A percentile compares a stretch with the other conserved stretches of the same genome.
These are phyloP conservation scores for Rubia peregrina DNA, from an alignment of 305 asterid species.

Conservation along the genomic window DNA sequence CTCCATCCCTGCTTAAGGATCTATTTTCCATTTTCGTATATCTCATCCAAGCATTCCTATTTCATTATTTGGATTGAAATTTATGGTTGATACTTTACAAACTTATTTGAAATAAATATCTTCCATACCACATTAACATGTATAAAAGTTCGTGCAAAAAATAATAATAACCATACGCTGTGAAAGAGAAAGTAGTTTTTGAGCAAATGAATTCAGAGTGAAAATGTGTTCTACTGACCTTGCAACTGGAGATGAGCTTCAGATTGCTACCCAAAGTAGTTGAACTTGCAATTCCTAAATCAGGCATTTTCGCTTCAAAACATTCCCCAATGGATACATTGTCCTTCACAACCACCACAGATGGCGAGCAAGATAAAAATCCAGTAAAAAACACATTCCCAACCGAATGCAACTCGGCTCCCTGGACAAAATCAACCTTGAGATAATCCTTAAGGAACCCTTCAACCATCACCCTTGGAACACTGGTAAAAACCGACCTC, in stretches of 20 bases:
- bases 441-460: constrained; percentile 62
- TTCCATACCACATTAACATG: too few species aligned
- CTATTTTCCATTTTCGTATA: too few species aligned
- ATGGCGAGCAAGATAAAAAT: constrained; percentile 18
- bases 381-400: constrained; percentile 53
- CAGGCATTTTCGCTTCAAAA: constrained; percentile 48
- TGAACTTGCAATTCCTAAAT: constrained; percentile 56
- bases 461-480: constrained; percentile 88
- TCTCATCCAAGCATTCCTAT: too few species aligned
- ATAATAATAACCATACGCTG: too few species aligned
- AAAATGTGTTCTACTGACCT: constrained; percentile 32
- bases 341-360: constrained; percentile 51
- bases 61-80: too few species aligned
- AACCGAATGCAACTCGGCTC: constrained; percentile 50
- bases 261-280: constrained; percentile 30
- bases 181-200: too few species aligned
- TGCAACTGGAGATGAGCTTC: constrained; percentile 54
- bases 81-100: too few species aligned
- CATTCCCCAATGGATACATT: constrained; percentile 43
- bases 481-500: constrained; percentile 42
- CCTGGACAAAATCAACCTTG: constrained; percentile 44
- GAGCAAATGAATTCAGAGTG: not conserved
- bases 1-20: too few species aligned
- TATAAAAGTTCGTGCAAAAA: too few species aligned
- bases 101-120: too few species aligned